Evolutionary conservation across 345 rosid genomes (phyloP), one percentile per base, ranked within the genome.

Genomic region (Rubroshorea leprosula): DNA sequence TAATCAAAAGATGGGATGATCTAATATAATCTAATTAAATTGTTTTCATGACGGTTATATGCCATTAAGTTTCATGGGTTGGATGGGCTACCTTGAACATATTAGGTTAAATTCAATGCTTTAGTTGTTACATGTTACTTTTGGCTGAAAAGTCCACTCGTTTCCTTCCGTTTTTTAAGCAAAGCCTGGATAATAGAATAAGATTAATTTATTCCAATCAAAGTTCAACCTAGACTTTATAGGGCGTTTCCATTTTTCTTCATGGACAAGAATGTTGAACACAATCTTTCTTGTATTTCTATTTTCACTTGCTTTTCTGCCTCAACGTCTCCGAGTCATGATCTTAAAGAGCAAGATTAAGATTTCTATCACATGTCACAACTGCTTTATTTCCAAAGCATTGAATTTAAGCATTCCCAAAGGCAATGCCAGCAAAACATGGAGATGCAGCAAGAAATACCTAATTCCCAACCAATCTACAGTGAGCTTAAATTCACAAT

Each of bases 331-430:
- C n/a, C n/a, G n/a, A n/a, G n/a, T n/a, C n/a, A 43, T 45, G 50
- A 24, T 25, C 43, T 17, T 74, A 63, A 57, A 65, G 68, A 56
- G 66, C 79, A 68, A 45, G 78, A 55, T 19, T 57, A 23, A 24
- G 54, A 72, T 25, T 21, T 26, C 22, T 20, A 20, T 26, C 31
- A 54, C 27, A 26, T 24, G 35, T 29, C 9, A 29, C 35, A 29
- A 29, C 35, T n/a, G n/a, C n/a, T n/a, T n/a, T n/a, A n/a, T n/a
- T n/a, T n/a, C n/a, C n/a, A n/a, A n/a, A n/a, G n/a, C n/a, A n/a
- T n/a, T n/a, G n/a, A n/a, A n/a, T n/a, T n/a, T n/a, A n/a, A n/a
- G n/a, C n/a, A n/a, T n/a, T n/a, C n/a, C n/a, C n/a, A n/a, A n/a
- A n/a, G n/a, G n/a, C n/a, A n/a, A n/a, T n/a, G n/a, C n/a, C n/a